Conservation (phyloP, 108 stramenopile genomes). For the Nitzschia sp. region DNA sequence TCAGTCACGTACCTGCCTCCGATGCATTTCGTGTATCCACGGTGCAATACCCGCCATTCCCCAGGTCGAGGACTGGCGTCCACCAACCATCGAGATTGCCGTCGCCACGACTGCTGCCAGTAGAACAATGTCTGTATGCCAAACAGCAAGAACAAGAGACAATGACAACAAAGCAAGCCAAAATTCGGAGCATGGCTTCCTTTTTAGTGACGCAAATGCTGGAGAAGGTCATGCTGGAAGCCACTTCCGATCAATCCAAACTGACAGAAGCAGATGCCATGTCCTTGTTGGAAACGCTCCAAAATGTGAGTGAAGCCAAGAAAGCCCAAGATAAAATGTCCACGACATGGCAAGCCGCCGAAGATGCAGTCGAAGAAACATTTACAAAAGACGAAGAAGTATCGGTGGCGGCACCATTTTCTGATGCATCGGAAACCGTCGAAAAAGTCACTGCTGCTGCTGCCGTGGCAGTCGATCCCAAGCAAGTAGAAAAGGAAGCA, state of each 20-base stretch:
- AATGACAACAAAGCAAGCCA: background rate
- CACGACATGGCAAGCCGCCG: conserved; percentile 9
- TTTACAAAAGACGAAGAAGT: background rate
- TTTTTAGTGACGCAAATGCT: conserved; percentile 17
- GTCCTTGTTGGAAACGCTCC: background rate
- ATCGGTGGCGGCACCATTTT: background rate
- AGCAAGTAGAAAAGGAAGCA: background rate
- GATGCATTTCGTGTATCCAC: no score
- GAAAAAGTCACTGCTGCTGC: background rate
- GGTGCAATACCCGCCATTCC: no score
- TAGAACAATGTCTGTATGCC: no score
- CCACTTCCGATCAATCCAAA: conserved; percentile 19
- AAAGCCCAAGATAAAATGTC: conserved; percentile 1
- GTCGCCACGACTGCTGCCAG: no score
- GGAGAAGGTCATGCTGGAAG: conserved; percentile 25
- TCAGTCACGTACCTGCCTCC: no score
- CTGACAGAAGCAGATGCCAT: conserved; percentile 9
- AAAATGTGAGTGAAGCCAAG: background rate
- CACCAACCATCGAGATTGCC: no score
- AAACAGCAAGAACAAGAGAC: no score
- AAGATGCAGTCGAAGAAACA: conserved; percentile 1
- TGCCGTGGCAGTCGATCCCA: background rate
- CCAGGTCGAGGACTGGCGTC: no score
- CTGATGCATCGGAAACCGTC: background rate
- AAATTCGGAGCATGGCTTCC: conserved; percentile 27